phyloP scores from a whole-genome alignment of 2,329 filamentous ascomycete species.

The Coniochaeta sp. region DNA sequence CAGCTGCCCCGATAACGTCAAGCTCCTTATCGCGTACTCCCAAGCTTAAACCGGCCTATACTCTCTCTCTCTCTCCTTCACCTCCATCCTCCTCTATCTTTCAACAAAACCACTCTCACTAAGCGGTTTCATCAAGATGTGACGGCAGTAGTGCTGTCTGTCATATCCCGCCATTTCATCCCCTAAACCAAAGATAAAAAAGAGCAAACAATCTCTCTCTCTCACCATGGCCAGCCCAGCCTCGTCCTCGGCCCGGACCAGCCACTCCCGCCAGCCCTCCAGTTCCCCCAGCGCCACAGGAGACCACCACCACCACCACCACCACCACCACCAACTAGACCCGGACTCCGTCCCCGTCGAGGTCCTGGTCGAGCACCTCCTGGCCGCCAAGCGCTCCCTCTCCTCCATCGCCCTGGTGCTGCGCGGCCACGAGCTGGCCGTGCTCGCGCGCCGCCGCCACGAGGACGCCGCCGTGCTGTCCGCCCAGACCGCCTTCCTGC shows the following conservation, averaged over 20 bases:
- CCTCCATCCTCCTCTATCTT: not conserved
- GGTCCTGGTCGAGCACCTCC: constrained; percentile 73
- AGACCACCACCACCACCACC: not conserved
- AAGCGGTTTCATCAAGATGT: not conserved
- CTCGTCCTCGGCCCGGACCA: constrained; percentile 3
- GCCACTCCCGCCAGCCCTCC: constrained; percentile 8
- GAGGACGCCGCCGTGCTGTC: constrained; percentile 72
- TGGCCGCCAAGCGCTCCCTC: constrained; percentile 81
- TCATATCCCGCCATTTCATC: not conserved
- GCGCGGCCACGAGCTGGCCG: constrained; percentile 81
- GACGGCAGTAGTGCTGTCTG: not conserved
- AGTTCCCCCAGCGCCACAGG: constrained; percentile 7
- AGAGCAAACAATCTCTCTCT: not conserved
- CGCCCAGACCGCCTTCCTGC: constrained; percentile 62
- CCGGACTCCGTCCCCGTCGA: constrained; percentile 49
- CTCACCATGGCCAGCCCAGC: constrained; percentile 3
- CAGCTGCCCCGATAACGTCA: not conserved
- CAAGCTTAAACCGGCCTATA: not conserved
- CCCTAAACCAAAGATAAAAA: too few species aligned
- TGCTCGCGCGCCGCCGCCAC: constrained; percentile 63
- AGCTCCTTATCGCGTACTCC: not conserved
- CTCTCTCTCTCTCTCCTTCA: not conserved
- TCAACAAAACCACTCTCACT: not conserved
- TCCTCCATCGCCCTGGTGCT: constrained; percentile 77
- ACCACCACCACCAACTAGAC: constrained; percentile 16